Percentiles rank a stretch among this genome's conserved stretches.
Evolutionary conservation across 1,284 basidiomycete species (phyloP).

Genomic region (Termitomyces sp.): DNA sequence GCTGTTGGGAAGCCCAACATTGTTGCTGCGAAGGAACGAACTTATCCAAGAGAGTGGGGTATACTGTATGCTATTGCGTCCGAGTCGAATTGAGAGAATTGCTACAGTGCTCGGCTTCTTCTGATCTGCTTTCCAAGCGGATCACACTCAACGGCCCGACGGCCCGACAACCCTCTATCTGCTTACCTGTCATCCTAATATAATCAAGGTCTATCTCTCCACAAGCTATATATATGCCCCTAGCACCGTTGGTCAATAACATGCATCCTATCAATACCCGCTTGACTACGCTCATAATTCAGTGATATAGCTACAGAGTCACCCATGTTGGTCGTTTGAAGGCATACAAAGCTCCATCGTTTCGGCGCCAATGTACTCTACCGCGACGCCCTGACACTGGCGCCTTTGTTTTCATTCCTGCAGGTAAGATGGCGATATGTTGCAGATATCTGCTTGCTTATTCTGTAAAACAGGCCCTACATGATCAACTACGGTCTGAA

Average conservation of each 20-base stretch:
- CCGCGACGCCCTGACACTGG: conserved; percentile 19
- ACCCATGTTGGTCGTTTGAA: conserved; percentile 4
- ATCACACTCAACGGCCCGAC: too few relatives aligned
- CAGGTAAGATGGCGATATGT: conserved; percentile 17
- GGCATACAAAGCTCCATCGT: conserved; percentile 23
- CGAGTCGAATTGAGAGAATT: too few relatives aligned
- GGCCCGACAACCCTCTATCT: too few relatives aligned
- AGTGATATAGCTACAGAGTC: not conserved
- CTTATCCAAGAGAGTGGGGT: too few relatives aligned
- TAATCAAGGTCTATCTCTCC: too few relatives aligned
- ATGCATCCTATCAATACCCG: conserved; percentile 2
- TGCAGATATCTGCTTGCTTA: not conserved
- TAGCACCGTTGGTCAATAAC: not conserved
- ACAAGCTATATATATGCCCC: too few relatives aligned
- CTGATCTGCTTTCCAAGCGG: too few relatives aligned
- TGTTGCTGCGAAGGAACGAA: too few relatives aligned
- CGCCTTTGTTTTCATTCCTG: conserved; percentile 24
- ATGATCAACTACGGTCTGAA: not conserved
- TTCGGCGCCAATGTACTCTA: conserved; percentile 26
- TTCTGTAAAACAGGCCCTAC: not conserved
- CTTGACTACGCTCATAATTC: conserved; percentile 3
- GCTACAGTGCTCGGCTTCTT: too few relatives aligned
- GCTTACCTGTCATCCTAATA: too few relatives aligned
- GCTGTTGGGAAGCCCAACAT: too few relatives aligned
- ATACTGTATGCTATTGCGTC: too few relatives aligned